Base-by-base conservation (phyloP, 768 basidiomycete species). In the Kwoniella sp. region DNA sequence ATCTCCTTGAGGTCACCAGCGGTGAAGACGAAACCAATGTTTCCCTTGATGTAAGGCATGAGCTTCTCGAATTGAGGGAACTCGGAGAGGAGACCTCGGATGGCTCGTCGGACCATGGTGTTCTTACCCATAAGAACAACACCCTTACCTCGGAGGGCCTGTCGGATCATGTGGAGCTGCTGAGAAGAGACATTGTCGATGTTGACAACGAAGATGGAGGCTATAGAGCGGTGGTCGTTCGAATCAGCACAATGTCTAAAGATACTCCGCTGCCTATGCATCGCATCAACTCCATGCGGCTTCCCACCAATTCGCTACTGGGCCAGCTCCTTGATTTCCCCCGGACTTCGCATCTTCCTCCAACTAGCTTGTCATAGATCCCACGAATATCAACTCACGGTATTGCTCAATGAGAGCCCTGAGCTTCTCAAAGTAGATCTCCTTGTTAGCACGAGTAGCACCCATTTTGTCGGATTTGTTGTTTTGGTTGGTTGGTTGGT, bases 111-210 rank as follows among this genome's bases (percentile, higher is more conserved):
- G 77, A 99, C 94, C 95, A 98, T 97, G 80, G 96, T 99, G 88
- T 99, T 99, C 85, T 99, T 99, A 80, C 96, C 96, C 96, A 99
- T 99, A 76, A 99, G 83, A 71, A 99, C 93, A 65, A 93, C 83
- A 84, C 91, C 96, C 82, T 91, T 92, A 78, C 93, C 92, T 76
- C 96, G 92, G 82, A 99, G 92, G 55, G 94, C 85, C 71, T 81
- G 73, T 64, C 80, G 77, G 75, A 80, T 81, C 89, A 85, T 90
- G 92, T 96, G 93, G 90, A 97, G 94, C 84, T 99, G 96, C 86
- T 97, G 96, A 66, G 94, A 97, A 63, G 93, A 91, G 80, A 99
- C 96, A 84, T 98, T 99, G 88, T 98, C 96, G 81, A 99, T 93
- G 82, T 97, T 97, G 84, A 97, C 95, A 70, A 98, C 77, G 86